phyloP scores from a whole-genome alignment of 2,329 filamentous ascomycete species.

The Cordyceps pruinosa region DNA sequence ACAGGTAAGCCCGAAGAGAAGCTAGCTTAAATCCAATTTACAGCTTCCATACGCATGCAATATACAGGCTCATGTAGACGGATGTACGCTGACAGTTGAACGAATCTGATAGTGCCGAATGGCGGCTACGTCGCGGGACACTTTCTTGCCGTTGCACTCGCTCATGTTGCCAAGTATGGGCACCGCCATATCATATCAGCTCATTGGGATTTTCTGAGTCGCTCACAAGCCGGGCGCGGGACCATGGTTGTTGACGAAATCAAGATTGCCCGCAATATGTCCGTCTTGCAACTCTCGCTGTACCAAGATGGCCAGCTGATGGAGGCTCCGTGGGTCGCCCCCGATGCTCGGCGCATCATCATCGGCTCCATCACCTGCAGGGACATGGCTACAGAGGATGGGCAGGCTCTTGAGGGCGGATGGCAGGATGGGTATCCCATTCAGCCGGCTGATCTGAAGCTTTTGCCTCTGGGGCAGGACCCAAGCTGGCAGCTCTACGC shows the following conservation, averaged over 20 bases:
- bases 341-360: conserved; percentile 25
- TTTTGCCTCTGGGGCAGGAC: conserved; percentile 21
- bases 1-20: neutral
- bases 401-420: conserved; percentile 23
- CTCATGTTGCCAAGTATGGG: conserved; percentile 26
- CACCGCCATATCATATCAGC: conserved; percentile 34
- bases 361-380: conserved; percentile 35
- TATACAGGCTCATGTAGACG: too few relatives aligned
- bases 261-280: conserved; percentile 35
- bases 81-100: neutral
- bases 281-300: conserved; percentile 35
- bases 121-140: conserved; percentile 39
- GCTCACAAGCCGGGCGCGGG: conserved; percentile 31
- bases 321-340: conserved; percentile 29
- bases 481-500: conserved; percentile 22
- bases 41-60: neutral
- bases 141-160: conserved; percentile 29
- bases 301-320: conserved; percentile 31
- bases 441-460: conserved; percentile 21
- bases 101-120: conserved; percentile 31
- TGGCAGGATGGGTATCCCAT: conserved; percentile 18
- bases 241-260: conserved; percentile 33
- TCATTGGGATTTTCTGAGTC: conserved; percentile 35
- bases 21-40: neutral
- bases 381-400: conserved; percentile 25